phyloP scores from a whole-genome alignment of 345 rosid genomes.

The Sisymbrium irio region DNA sequence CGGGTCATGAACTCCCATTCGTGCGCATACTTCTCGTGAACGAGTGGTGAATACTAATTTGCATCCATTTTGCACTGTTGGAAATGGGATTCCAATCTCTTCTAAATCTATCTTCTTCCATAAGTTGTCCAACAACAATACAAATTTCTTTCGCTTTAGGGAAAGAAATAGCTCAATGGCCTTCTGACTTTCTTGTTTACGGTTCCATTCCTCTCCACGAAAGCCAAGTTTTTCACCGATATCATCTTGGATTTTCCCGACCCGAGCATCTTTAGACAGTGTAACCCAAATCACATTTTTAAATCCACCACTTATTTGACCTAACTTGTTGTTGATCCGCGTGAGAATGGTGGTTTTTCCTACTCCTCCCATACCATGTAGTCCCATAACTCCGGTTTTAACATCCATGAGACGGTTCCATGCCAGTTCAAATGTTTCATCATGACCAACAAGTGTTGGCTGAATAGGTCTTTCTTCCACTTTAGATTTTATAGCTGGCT shows the following conservation, averaged over 20 bases:
- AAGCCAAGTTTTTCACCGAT: not conserved
- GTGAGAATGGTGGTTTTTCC: constrained; percentile 18
- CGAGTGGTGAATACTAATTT: not conserved
- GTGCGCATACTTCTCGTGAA: not conserved
- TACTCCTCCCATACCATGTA: not conserved
- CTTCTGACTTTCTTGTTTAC: not conserved
- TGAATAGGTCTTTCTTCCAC: not conserved
- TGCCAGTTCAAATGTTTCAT: not conserved
- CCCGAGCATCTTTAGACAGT: not conserved
- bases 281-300: not conserved
- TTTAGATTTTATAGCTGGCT: not conserved
- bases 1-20: not conserved
- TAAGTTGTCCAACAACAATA: not conserved
- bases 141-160: not conserved
- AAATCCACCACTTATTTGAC: not conserved
- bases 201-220: not conserved
- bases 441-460: not conserved
- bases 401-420: not conserved
- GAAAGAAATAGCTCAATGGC: not conserved
- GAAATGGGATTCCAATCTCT: not conserved
- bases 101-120: not conserved
- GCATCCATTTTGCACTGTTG: not conserved
- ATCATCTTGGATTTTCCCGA: not conserved
- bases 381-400: not conserved
- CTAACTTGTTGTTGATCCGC: constrained; percentile 5